Base-by-base conservation (phyloP, 1,284 basidiomycete genomes). In the Heterobasidion irregulare region DNA sequence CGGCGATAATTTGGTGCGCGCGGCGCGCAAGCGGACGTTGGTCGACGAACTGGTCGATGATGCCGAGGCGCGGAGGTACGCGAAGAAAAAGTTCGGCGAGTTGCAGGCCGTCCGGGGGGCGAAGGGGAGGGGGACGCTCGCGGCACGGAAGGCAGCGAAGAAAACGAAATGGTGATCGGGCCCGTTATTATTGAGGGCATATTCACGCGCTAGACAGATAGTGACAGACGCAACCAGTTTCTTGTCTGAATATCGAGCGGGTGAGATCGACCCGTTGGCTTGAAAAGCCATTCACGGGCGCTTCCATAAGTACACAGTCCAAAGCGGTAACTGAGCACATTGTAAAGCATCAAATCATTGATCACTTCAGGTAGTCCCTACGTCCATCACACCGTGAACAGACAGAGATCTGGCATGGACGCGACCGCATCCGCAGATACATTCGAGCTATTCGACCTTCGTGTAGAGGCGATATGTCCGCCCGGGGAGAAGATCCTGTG, bases 51-150 rank as follows among this genome's bases (percentile, higher is more conserved):
- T 98, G 16, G 83, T 98, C 51, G 85, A 88, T 60, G 94, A 98
- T 71, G 84, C 89, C 2, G 87, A 91, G 67, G 83, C 92, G 16
- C 85, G 83, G 63, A 78, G 84, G 55, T 98, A 97, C 68, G 91
- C 95, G 44, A 98, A 98, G 75, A 85, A 86, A 73, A 98, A 98
- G 74, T 98, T 94, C 70, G 82, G 81, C 58, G 92, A 96, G 60
- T 70, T 97, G 56, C 90, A 94, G 70, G 67, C 70, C 33, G 80
- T 81, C 57, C 79, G 86, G 61, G 87, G 84, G 54, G 83, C 84
- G 47, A 84, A 77, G 65, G 92, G 92, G 9, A 78, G 81, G 58
- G 87, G 86, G 53, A 92, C 89, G 8, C 74, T 90, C 12, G 80
- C 78, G 57, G 81, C 81, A 60, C 91, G 83, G 72, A 79, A 82